Conservation (phyloP, 1,284 basidiomycete species). For the Fomitopsis pinicola region DNA sequence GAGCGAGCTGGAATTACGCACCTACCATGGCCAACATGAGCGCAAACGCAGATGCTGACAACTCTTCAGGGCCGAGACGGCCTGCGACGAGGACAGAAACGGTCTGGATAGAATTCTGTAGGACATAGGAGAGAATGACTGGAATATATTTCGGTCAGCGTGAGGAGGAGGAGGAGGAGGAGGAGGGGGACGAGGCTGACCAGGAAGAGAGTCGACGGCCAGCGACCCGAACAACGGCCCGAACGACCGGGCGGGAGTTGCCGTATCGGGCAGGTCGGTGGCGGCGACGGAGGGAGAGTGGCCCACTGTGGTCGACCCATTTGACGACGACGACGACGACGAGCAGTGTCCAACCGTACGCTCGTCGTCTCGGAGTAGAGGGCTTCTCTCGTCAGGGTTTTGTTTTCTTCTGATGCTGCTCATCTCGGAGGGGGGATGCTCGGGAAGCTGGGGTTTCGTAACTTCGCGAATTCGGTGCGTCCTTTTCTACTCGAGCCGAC, state of each 20-base stretch:
- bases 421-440: conserved; percentile 7
- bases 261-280: conserved; percentile 17
- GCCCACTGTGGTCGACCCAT: conserved; percentile 10
- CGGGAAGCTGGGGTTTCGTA: neutral
- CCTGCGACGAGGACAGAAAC: conserved; percentile 58
- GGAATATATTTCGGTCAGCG: neutral
- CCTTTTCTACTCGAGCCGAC: conserved; percentile 6
- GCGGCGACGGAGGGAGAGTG: conserved; percentile 9
- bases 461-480: neutral
- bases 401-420: neutral
- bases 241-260: conserved; percentile 24
- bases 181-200: conserved; percentile 26
- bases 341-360: neutral
- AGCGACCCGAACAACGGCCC: conserved; percentile 42
- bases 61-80: conserved; percentile 60
- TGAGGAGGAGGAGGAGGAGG: neutral
- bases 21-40: conserved; percentile 76
- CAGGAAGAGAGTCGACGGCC: conserved; percentile 51
- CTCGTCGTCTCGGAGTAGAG: conserved; percentile 11
- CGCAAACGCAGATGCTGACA: conserved; percentile 68
- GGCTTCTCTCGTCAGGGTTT: conserved; percentile 16
- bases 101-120: conserved; percentile 73
- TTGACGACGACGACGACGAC: conserved; percentile 2
- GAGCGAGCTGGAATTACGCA: conserved; percentile 35
- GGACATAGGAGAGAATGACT: conserved; percentile 46